These are phyloP conservation scores for Boletellus ananiceps DNA, from an alignment of 768 basidiomycete species.

Conservation along the genomic window DNA sequence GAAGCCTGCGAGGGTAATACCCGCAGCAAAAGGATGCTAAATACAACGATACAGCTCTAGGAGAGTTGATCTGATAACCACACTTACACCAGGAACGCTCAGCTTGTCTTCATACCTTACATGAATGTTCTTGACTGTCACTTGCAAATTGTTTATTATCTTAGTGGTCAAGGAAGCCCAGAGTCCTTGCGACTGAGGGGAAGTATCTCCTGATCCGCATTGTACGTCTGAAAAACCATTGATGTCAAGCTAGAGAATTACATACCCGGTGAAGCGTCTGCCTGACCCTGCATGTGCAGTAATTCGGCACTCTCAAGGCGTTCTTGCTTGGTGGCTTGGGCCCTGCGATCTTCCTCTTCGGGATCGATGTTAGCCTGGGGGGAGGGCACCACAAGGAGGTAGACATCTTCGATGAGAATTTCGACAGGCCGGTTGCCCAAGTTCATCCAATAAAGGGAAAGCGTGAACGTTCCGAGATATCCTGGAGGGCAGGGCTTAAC, in stretches of 20 bases:
- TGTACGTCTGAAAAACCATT: background rate
- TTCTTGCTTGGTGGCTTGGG: constrained; percentile 84
- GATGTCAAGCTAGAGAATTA: background rate
- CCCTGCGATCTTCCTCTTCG: constrained; percentile 79
- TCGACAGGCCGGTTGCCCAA: constrained; percentile 88
- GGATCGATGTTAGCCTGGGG: constrained; percentile 63
- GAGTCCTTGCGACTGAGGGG: constrained; percentile 79
- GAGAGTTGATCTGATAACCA: background rate
- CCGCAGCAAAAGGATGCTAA: constrained; percentile 92
- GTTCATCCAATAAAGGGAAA: constrained; percentile 88
- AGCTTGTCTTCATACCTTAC: constrained; percentile 93
- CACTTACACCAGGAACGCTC: constrained; percentile 84
- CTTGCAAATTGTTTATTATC: constrained; percentile 92
- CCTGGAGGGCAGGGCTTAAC: constrained; percentile 40
- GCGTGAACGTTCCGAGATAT: constrained; percentile 78
- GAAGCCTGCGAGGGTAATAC: constrained; percentile 83
- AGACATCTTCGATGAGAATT: constrained; percentile 88
- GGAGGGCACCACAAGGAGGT: constrained; percentile 86
- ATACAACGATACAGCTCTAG: background rate
- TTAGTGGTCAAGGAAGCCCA: constrained; percentile 80
- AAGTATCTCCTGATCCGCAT: constrained; percentile 36
- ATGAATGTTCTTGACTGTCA: constrained; percentile 94
- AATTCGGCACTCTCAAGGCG: constrained; percentile 86
- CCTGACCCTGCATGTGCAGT: constrained; percentile 60
- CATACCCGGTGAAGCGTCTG: constrained; percentile 48